Evolutionary conservation across 75 land plant genomes (phyloP), one percentile per base, ranked within the genome.

Genomic region (Ceratopteris richardii): DNA sequence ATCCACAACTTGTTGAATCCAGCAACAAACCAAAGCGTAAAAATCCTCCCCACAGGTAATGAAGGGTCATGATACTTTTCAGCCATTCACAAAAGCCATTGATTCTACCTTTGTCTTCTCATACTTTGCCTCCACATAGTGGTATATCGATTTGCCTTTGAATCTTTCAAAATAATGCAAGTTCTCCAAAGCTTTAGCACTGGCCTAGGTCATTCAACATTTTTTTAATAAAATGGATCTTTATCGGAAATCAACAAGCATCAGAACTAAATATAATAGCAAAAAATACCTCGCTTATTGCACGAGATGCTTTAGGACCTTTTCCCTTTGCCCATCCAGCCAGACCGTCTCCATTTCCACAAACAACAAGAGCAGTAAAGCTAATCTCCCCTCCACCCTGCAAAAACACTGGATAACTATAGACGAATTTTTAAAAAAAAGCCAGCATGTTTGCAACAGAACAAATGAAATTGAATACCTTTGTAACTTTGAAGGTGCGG

Each of bases 401-500:
- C 21, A 64, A 17, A 43, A 11, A 67, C 37, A 24, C 40, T 1
- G 20, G 1, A 29, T 22, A 54, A 31, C 41, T 18, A 30, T n/a
- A n/a, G n/a, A n/a, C n/a, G n/a, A 31, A 3, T 33, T 4, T 4
- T 33, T 3, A 33, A 33, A 33, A 4, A 9, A 33, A 9, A 33
- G 37, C 9, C 9, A 33, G 9, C 3, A 9, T 4, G 37, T 33
- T 33, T 33, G 37, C 3, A 33, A 33, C 3, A 9, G 3, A 33
- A 3, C 9, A 33, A 33, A 4, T 33, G 9, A 33, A 33, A 33
- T 3, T 4, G 9, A 44, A 61, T 69, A 89, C 98, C 98, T 95
- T 95, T 0, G 96, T 95, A 47, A 90, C 96, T 80, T 90, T 95
- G 65, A 76, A 77, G 18, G 99, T 90, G 44, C 99, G 74, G 23